Evolutionary conservation across 2,329 filamentous ascomycete species (phyloP).

Genomic region (Botrytis medusae): DNA sequence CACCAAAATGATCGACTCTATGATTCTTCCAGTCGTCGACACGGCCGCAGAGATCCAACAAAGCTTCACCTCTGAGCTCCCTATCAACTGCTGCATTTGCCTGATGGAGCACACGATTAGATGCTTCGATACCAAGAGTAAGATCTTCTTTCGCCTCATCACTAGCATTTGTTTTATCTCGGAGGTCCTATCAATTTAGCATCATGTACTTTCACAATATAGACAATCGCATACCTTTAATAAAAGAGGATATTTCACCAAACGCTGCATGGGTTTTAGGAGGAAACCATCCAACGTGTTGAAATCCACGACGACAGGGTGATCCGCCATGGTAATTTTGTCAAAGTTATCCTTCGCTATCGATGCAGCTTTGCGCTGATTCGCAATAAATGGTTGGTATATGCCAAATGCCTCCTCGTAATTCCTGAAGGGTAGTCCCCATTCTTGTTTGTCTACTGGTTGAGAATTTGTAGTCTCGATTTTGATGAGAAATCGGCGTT

Average conservation of each 20-base stretch:
- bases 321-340: conserved; percentile 75
- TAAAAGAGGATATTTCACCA: conserved; percentile 91
- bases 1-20: conserved; percentile 85
- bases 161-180: conserved; percentile 77
- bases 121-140: conserved; percentile 72
- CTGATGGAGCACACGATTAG: conserved; percentile 76
- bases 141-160: conserved; percentile 71
- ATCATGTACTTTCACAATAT: not conserved
- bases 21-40: conserved; percentile 99
- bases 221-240: conserved; percentile 61
- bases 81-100: conserved; percentile 91
- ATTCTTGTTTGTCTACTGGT: conserved; percentile 74
- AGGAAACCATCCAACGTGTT: conserved; percentile 89
- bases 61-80: conserved; percentile 78
- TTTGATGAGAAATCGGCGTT: conserved; percentile 89
- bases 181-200: conserved; percentile 62
- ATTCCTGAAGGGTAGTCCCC: conserved; percentile 86
- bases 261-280: conserved; percentile 91
- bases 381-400: conserved; percentile 96
- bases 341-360: conserved; percentile 84
- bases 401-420: conserved; percentile 88
- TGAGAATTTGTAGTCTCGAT: conserved; percentile 94
- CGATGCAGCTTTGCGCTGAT: conserved; percentile 86
- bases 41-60: conserved; percentile 75
- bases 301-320: conserved; percentile 79